Evolutionary conservation across 73 alveolate genomes (phyloP).

Genomic region (Durusdinium trenchii): DNA sequence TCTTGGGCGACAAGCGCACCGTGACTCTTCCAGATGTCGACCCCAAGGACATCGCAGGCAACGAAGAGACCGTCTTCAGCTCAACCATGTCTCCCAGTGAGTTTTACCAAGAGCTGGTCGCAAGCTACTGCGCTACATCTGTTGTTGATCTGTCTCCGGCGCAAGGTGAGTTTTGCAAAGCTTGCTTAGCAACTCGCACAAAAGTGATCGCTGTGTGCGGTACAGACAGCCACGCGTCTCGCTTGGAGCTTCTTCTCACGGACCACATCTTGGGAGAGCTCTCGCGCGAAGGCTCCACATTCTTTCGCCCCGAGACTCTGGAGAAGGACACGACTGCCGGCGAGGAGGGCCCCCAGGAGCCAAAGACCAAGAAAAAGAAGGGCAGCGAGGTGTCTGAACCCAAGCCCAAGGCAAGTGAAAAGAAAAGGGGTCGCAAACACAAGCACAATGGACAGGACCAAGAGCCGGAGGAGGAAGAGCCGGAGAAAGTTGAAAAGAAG

Average conservation of each 20-base stretch:
- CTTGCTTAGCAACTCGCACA: conserved; percentile 20
- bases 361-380: no score
- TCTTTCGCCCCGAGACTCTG: background rate
- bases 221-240: background rate
- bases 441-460: background rate
- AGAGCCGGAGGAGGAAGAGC: background rate
- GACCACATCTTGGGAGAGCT: conserved; percentile 12
- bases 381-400: no score
- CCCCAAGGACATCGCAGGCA: background rate
- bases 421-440: background rate
- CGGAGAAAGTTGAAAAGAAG: background rate
- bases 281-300: conserved; percentile 18
- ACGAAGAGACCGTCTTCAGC: conserved; percentile 5
- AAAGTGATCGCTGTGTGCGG: background rate
- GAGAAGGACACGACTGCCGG: no score
- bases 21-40: background rate
- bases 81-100: background rate
- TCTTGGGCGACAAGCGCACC: conserved; percentile 9
- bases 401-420: no score
- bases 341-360: background rate
- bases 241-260: conserved; percentile 4
- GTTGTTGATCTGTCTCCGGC: background rate
- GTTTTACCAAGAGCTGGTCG: background rate
- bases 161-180: conserved; percentile 8
- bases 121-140: conserved; percentile 1